Conservation (phyloP, 306 rosid species). For the Cucumis sativus region Cucumber_9930_V3 NC_026658.2:24249001-24249500, state of each 20-base stretch:
- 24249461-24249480: background rate
- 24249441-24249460: background rate
- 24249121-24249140: conserved; percentile 30
- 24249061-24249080: conserved; percentile 8
- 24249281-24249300: conserved; percentile 18
- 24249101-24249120: conserved; percentile 25
- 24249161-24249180: conserved; percentile 30
- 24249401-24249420: background rate
- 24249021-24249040: conserved; percentile 16
- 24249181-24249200: conserved; percentile 29
- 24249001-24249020: conserved; percentile 19
- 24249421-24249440: background rate
- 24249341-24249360: background rate
- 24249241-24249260: conserved; percentile 28
- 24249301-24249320: conserved; percentile 31
- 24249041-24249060: conserved; percentile 16
- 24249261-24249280: conserved; percentile 20
- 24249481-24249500: background rate
- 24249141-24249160: conserved; percentile 25
- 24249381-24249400: conserved; percentile 1
- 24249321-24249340: conserved; percentile 4
- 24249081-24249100: conserved; percentile 20
- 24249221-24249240: conserved; percentile 34
- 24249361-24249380: conserved; percentile 1
- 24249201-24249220: conserved; percentile 31